Evolutionary conservation across 306 rosid genomes (phyloP), one percentile per base, ranked within the genome.

Genomic region (Myrica gale): DNA sequence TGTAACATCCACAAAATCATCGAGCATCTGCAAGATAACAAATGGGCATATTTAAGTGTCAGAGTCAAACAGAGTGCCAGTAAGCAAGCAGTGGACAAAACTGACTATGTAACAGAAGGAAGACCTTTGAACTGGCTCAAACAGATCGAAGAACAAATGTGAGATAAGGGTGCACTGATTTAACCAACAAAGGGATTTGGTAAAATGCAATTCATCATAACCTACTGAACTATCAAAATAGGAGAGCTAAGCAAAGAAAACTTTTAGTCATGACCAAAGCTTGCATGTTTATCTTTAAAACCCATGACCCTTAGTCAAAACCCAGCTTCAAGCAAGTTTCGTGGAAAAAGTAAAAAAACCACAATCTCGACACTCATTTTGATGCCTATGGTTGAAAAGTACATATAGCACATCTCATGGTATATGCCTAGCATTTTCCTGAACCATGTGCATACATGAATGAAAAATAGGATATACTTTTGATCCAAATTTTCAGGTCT

Each of bases 1-100:
- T 82, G 90, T 86, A 82, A 95, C 99, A 85, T 95, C 99, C 81
- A 95, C 99, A 85, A 95, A 95, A 88, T 95, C 99, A 76, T 95
- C 99, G 68, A 95, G 99, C 99, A 95, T 95, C 99, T 95, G 92
- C 83, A 84, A 80, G 75, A 76, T 73, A 68, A 80, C 47, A 78
- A 67, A 76, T 55, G 46, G 50, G 32, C 43, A 61, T 16, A 66
- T 42, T 41, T 10, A 61, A 32, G 12, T 8, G 32, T 32, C 32
- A 13, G 12, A 26, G 32, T 32, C 32, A 13, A 26, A 32, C 16
- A 61, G 66, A 32, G 67, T 26, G 9, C 44, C 37, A 61, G 12
- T 32, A 61, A 32, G 19, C 9, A 61, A 32, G 44, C 44, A 6
- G 32, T 1, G 41, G 45, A 12, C 3, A 7, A 61, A 15, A 5